Evolutionary conservation across 1,284 basidiomycete genomes (phyloP), one percentile per base, ranked within the genome.

Genomic region (Lentinus polychrous): DNA sequence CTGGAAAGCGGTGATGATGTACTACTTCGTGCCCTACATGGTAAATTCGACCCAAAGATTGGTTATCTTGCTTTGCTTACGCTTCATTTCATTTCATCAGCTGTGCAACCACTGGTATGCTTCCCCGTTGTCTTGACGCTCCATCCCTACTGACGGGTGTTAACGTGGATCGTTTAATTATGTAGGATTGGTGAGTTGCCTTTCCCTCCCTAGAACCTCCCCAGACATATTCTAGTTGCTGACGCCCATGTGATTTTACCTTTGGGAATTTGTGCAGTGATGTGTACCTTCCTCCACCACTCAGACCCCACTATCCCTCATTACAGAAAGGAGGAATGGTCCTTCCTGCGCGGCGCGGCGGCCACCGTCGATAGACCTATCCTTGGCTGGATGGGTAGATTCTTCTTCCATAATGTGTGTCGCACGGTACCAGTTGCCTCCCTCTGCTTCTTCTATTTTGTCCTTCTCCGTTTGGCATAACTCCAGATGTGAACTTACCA

Each of bases 341-440:
- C 73, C 3, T 81, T 78, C 65, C 66, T 76, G 45, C 73, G 78
- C 27, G 80, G 79, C n/a, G 76, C 79, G 10, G 60, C 78, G 14
- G 74, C 76, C 11, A 83, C 79, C 1, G 74, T 81, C 23, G 79
- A 83, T 58, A 64, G 80, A 43, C 76, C 76, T 0, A 65, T 81
- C 35, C 66, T 82, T n/a, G 80, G 80, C n/a, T 81, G 78, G 78
- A 68, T 70, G 15, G 78, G 79, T 40, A 53, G 56, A 2, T 58
- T 61, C 54, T 59, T 61, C 68, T 67, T 81, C 49, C 79, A 83
- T 59, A 67, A 67, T 53, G 66, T 69, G 50, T 35, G 64, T 55
- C 32, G 27, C 15, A 33, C 34, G n/a, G 22, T 41, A 7, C 4
- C n/a, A 20, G 12, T 40, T 14, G 3, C 22, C 33, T 35, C 33